Conservation (phyloP, 495 filamentous ascomycete species). For the Amniculicola lignicola region DNA sequence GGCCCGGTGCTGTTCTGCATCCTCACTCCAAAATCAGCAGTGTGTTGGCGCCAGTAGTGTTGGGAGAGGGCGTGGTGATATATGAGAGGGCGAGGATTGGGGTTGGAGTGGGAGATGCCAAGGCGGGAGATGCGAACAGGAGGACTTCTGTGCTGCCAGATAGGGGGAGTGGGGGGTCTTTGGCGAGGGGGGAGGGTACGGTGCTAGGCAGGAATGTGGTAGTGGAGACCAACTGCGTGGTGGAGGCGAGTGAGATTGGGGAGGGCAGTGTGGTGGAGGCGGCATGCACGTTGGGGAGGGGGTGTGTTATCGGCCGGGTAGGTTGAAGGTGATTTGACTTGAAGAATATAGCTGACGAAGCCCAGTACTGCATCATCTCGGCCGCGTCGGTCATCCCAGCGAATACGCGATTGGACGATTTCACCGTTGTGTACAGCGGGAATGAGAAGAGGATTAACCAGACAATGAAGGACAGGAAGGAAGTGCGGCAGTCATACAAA, state of each 20-base stretch:
- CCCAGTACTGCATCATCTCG: constrained; percentile 54
- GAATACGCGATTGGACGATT: constrained; percentile 58
- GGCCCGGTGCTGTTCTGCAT: constrained; percentile 72
- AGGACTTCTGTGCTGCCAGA: constrained; percentile 24
- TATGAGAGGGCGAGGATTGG: constrained; percentile 56
- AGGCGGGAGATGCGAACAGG: constrained; percentile 36
- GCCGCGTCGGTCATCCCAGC: constrained; percentile 51
- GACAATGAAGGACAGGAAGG: constrained; percentile 37
- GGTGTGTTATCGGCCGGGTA: constrained; percentile 64
- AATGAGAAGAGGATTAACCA: constrained; percentile 55
- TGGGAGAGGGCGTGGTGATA: constrained; percentile 73
- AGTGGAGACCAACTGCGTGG: constrained; percentile 58
- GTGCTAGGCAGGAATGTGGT: constrained; percentile 56
- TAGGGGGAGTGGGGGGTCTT: constrained; percentile 32
- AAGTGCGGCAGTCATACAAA: constrained; percentile 52
- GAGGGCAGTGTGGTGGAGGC: constrained; percentile 63
- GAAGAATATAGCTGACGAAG: too few species aligned
- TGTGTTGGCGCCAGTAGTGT: constrained; percentile 62
- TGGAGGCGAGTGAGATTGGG: constrained; percentile 61
- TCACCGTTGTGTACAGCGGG: constrained; percentile 61
- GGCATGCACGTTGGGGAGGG: constrained; percentile 57
- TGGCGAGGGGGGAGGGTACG: constrained; percentile 44
- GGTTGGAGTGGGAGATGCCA: constrained; percentile 38
- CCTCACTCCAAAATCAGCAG: constrained; percentile 71
- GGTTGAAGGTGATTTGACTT: constrained; percentile 28